Percentiles rank a stretch among this genome's conserved stretches.
Conservation (phyloP, 208 protist species). For the Herpetomonas samuelpessoai region DNA sequence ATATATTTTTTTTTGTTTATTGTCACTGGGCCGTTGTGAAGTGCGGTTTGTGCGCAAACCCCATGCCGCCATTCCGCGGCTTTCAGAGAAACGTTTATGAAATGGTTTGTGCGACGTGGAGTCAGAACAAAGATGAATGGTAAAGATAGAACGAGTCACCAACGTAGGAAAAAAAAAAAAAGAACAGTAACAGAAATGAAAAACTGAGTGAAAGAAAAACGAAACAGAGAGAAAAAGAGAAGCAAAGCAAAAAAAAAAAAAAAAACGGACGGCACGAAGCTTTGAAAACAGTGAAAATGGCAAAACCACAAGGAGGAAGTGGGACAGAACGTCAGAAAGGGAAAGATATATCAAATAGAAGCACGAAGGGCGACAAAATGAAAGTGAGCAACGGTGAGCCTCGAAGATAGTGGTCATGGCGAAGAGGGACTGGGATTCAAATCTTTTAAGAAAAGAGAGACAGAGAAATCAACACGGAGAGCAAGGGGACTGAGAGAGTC, state of each 20-base stretch:
- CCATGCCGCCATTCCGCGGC: neutral
- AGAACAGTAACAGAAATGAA: slow-evolving; percentile 12
- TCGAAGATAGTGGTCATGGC: too few relatives aligned
- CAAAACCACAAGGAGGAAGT: slow-evolving; percentile 8
- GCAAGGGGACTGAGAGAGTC: too few relatives aligned
- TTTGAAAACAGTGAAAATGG: slow-evolving; percentile 9
- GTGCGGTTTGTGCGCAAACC: neutral
- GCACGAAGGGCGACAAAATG: slow-evolving; percentile 5
- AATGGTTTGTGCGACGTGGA: too few relatives aligned
- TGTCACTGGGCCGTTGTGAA: neutral
- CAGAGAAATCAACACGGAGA: too few relatives aligned
- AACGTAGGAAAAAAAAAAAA: slow-evolving; percentile 12
- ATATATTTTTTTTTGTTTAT: neutral
- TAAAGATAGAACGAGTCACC: neutral
- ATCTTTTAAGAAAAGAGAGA: too few relatives aligned
- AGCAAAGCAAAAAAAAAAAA: slow-evolving; percentile 9
- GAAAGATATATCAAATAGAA: slow-evolving; percentile 7
- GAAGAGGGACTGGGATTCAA: too few relatives aligned
- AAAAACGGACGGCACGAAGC: slow-evolving; percentile 8
- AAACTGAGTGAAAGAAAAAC: slow-evolving; percentile 1
- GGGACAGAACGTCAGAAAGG: slow-evolving; percentile 6
- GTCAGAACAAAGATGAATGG: neutral
- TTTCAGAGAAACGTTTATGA: too few relatives aligned
- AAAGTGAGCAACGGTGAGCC: too few relatives aligned
- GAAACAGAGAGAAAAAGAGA: slow-evolving; percentile 1